These are phyloP conservation scores for Postia placenta DNA, from an alignment of 768 basidiomycete genomes.

Conservation along the genomic window DNA sequence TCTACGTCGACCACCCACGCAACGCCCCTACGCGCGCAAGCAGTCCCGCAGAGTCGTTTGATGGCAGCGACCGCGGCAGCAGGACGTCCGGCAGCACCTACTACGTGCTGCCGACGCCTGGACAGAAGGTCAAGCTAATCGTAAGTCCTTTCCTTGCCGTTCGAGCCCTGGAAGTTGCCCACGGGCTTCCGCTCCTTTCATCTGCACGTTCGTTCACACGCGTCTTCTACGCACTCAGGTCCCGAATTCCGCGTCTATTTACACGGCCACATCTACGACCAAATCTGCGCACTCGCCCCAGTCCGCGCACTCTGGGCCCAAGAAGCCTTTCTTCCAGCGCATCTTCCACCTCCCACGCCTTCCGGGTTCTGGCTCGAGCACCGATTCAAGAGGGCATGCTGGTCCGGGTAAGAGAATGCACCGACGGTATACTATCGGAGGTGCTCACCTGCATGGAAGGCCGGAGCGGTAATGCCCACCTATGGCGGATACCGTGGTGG, in stretches of 20 bases:
- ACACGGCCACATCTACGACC: conserved; percentile 52
- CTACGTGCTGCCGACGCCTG: conserved; percentile 63
- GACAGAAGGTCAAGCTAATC: conserved; percentile 72
- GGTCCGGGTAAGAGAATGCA: conserved; percentile 16
- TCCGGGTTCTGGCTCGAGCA: conserved; percentile 10
- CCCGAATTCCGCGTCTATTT: conserved; percentile 43
- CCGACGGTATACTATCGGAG: conserved; percentile 15
- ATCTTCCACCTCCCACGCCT: conserved; percentile 36
- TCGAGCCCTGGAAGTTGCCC: conserved; percentile 2
- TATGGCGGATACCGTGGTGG: conserved; percentile 3
- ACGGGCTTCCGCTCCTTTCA: conserved; percentile 2
- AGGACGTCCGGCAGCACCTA: conserved; percentile 64
- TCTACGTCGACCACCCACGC: conserved; percentile 12
- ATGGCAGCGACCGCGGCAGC: conserved; percentile 27
- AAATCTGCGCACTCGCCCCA: conserved; percentile 50
- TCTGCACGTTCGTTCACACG: conserved; percentile 8
- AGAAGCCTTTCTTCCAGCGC: conserved; percentile 58
- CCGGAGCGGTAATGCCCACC: not conserved
- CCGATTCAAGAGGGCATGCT: conserved; percentile 15
- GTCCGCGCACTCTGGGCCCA: conserved; percentile 30
- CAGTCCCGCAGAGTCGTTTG: conserved; percentile 2
- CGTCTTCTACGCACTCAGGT: conserved; percentile 21
- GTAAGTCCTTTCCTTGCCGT: conserved; percentile 39
- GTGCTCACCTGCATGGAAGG: conserved; percentile 11
- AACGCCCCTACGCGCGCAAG: conserved; percentile 27